Evolutionary conservation across 1,284 basidiomycete species (phyloP).

Genomic region (Vanrija pseudolonga): DNA sequence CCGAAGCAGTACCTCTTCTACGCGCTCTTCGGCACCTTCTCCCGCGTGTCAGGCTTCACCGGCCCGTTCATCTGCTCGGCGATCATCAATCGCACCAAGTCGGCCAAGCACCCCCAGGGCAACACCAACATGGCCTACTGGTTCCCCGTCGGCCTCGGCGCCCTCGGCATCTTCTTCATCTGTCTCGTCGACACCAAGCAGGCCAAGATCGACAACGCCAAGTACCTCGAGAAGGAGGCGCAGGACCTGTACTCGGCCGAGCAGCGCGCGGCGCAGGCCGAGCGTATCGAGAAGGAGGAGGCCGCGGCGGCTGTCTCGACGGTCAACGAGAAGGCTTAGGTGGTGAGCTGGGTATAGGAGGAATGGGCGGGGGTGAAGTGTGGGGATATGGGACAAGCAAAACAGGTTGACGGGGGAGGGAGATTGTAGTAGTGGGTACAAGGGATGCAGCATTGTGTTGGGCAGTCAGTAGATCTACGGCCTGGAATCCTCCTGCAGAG

Average conservation of each 20-base stretch:
- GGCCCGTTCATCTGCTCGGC: conserved; percentile 17
- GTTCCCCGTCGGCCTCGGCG: conserved; percentile 10
- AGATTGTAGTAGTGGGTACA: too few relatives aligned
- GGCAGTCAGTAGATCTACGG: too few relatives aligned
- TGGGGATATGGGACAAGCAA: too few relatives aligned
- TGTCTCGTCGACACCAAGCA: conserved; percentile 11
- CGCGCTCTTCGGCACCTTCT: background rate
- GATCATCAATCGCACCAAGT: conserved; percentile 9
- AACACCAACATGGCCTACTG: conserved; percentile 14
- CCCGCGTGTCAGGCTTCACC: background rate
- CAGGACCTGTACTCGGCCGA: conserved; percentile 7
- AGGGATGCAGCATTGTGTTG: too few relatives aligned
- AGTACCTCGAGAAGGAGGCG: conserved; percentile 13
- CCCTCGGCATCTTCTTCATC: conserved; percentile 3
- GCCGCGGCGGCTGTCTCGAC: background rate
- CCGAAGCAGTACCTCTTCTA: conserved; percentile 13
- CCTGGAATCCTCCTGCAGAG: too few relatives aligned
- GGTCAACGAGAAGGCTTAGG: too few relatives aligned
- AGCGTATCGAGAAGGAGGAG: conserved; percentile 3
- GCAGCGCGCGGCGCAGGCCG: conserved; percentile 1
- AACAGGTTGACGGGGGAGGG: background rate
- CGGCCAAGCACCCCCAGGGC: background rate
- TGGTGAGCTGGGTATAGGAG: too few relatives aligned
- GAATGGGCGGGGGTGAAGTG: too few relatives aligned
- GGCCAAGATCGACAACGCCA: conserved; percentile 17